phyloP scores from a whole-genome alignment of 2,329 filamentous ascomycete species.

The Alternaria viburni region DNA sequence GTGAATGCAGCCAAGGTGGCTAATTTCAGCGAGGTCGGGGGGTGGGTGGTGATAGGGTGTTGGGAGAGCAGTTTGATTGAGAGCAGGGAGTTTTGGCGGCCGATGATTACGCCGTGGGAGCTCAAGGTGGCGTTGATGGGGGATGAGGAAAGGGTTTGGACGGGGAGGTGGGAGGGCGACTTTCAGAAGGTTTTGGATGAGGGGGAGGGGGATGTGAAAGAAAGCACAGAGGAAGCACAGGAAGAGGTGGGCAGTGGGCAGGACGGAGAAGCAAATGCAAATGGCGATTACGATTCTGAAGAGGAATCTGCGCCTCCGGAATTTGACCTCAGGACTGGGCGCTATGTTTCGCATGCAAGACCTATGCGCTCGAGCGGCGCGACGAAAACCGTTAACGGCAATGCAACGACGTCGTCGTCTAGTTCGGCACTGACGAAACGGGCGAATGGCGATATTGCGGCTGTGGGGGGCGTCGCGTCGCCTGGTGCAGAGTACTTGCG shows the following conservation, averaged over 20 bases:
- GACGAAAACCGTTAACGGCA: conserved; percentile 6
- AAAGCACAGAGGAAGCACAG: too few relatives aligned
- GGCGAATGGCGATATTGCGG: conserved; percentile 73
- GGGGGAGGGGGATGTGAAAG: conserved; percentile 15
- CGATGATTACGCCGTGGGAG: conserved; percentile 95
- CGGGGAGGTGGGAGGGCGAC: conserved; percentile 85
- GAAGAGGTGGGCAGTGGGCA: too few relatives aligned
- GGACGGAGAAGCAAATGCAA: background rate
- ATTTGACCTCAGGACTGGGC: conserved; percentile 89
- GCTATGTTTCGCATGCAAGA: conserved; percentile 77
- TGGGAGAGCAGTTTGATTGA: conserved; percentile 97
- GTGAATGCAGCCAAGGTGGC: conserved; percentile 94
- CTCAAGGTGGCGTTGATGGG: conserved; percentile 76
- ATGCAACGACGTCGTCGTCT: conserved; percentile 27
- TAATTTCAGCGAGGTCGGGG: conserved; percentile 93
- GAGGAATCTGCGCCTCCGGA: conserved; percentile 76
- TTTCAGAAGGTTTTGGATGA: conserved; percentile 71
- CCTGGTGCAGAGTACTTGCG: conserved; percentile 88
- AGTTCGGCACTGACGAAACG: conserved; percentile 67
- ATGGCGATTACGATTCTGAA: conserved; percentile 58
- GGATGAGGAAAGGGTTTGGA: conserved; percentile 82
- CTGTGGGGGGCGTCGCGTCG: conserved; percentile 84
- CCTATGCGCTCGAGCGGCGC: conserved; percentile 61
- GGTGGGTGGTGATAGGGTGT: conserved; percentile 96
- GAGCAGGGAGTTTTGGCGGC: conserved; percentile 84